These are phyloP conservation scores for Phytophthora europaea DNA, from an alignment of 352 stramenopile genomes.

Conservation along the genomic window DNA sequence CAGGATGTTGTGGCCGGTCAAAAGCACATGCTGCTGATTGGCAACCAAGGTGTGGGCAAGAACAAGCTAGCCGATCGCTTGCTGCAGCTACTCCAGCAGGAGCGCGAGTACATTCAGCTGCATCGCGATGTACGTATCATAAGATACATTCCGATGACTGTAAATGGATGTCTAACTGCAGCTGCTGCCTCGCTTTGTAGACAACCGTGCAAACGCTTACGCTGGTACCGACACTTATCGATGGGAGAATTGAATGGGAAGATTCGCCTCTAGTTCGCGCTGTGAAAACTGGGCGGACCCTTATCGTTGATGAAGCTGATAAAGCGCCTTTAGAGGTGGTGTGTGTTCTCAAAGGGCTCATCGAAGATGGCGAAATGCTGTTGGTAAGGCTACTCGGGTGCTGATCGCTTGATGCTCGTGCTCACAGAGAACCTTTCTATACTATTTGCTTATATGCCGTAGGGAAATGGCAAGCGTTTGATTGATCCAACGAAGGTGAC, in stretches of 20 bases:
- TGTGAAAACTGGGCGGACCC: constrained; percentile 89
- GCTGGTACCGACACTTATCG: constrained; percentile 87
- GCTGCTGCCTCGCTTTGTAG: constrained; percentile 32
- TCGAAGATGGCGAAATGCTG: constrained; percentile 97
- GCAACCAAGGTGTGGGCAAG: constrained; percentile 96
- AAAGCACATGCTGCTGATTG: constrained; percentile 94
- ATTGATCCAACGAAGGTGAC: constrained; percentile 77
- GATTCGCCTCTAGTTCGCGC: constrained; percentile 96
- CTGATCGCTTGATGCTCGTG: neutral
- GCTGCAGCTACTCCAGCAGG: constrained; percentile 91
- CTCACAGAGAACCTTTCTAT: neutral
- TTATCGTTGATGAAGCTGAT: constrained; percentile 97
- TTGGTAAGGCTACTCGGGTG: constrained; percentile 55
- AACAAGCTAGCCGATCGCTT: constrained; percentile 96
- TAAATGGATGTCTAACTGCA: constrained; percentile 4
- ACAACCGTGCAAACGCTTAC: constrained; percentile 96
- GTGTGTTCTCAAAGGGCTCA: constrained; percentile 95
- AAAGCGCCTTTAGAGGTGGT: constrained; percentile 97
- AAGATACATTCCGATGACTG: neutral
- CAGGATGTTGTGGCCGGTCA: constrained; percentile 89
- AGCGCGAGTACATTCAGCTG: constrained; percentile 98
- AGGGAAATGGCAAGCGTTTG: constrained; percentile 91
- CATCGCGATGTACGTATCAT: constrained; percentile 90
- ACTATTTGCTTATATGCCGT: constrained; percentile 1
- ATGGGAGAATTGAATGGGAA: constrained; percentile 92